Evolutionary conservation across 495 filamentous ascomycete species (phyloP), one percentile per base, ranked within the genome.

Genomic region (Hyaloscypha finlandica): DNA sequence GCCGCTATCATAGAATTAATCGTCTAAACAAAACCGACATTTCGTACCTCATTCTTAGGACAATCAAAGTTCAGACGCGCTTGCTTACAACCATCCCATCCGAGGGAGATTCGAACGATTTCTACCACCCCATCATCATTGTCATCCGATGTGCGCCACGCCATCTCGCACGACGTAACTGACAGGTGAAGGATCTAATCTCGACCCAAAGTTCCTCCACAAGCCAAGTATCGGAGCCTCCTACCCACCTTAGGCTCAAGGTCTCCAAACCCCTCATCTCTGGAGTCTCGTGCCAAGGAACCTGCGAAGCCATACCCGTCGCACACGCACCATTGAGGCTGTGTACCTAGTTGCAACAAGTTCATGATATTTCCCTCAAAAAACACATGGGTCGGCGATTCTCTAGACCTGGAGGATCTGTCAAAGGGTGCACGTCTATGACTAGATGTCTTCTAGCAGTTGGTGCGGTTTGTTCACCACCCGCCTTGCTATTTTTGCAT

Each of bases 321-420:
- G 32, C 63, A 65, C 53, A 48, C 22, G 22, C 35, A 59, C n/a
- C 12, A 55, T 29, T 19, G 57, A 35, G 52, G 48, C 65, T 51
- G 25, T 20, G 37, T 59, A 42, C 55, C 29, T 31, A 30, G 54
- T 19, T 59, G 33, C 64, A 19, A 59, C 64, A 37, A 35, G 42
- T 12, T 48, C 16, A 14, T 4, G 42, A 48, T 48, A 6, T 48
- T 48, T 48, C 42, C 42, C 42, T 48, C 42, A 48, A 48, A 48
- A 48, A 16, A 19, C 42, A 48, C 42, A 48, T 16, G 42, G 42
- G 42, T 48, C 42, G 6, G 35, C 35, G 35, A 1, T 48, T 48
- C 42, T 48, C 11, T 6, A 48, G 42, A 48, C 16, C 42, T 4
- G 42, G 16, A 19, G 11, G 9, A 48, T 48, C 42, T 4, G 42